Percentiles rank a stretch among this genome's conserved stretches.
phyloP scores from a whole-genome alignment of 495 filamentous ascomycete species.

The Daldinia decipiens region DNA sequence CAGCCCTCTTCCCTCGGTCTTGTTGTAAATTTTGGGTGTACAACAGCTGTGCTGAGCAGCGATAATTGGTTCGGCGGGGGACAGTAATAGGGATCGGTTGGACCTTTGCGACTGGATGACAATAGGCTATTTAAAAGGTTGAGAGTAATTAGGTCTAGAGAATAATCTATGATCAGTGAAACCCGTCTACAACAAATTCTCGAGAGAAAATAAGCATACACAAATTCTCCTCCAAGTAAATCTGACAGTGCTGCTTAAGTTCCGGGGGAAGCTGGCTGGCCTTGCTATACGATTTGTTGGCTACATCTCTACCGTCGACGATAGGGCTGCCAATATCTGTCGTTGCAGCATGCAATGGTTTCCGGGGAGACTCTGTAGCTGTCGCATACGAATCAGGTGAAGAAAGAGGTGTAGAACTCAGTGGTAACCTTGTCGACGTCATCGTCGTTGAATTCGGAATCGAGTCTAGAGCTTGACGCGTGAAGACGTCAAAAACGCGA shows the following conservation, averaged over 20 bases:
- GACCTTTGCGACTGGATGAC: constrained; percentile 46
- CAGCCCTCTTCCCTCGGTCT: constrained; percentile 49
- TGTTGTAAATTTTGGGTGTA: constrained; percentile 75
- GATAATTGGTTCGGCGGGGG: constrained; percentile 70
- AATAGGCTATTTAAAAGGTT: constrained; percentile 73
- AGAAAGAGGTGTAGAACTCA: constrained; percentile 24
- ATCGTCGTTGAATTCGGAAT: constrained; percentile 14
- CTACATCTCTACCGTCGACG: constrained; percentile 17
- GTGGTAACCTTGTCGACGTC: not conserved
- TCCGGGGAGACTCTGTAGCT: constrained; percentile 26
- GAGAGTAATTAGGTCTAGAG: constrained; percentile 73
- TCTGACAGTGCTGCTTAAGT: constrained; percentile 70
- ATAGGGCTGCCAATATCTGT: constrained; percentile 30
- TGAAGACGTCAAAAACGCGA: constrained; percentile 33
- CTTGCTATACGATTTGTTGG: constrained; percentile 57
- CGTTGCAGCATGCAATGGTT: constrained; percentile 2
- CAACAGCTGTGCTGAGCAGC: constrained; percentile 71
- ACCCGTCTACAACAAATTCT: not conserved
- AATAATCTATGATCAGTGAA: not conserved
- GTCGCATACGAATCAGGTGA: constrained; percentile 36
- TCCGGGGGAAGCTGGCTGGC: constrained; percentile 67
- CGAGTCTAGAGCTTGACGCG: constrained; percentile 32
- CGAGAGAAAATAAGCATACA: constrained; percentile 54
- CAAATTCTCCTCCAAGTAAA: constrained; percentile 80
- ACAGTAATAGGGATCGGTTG: constrained; percentile 54